Percentiles rank a stretch among this genome's conserved stretches.
These are phyloP conservation scores for Paspalum notatum DNA, from an alignment of 176 grass and related monocot species.

Conservation along the genomic window DNA sequence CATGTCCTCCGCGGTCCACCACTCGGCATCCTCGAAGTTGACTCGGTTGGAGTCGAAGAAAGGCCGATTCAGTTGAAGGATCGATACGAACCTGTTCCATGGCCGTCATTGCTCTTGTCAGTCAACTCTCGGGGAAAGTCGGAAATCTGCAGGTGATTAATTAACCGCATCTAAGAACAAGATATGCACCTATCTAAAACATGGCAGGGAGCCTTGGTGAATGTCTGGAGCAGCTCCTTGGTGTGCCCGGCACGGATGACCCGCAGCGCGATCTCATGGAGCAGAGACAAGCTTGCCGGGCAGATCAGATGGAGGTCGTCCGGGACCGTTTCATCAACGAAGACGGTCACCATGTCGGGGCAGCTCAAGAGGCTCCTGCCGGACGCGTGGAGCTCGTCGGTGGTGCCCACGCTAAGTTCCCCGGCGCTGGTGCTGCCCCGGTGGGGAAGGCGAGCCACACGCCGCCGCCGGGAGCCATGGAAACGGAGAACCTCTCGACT, in stretches of 20 bases:
- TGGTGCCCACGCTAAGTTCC: background rate
- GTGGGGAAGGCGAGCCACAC: constrained; percentile 5
- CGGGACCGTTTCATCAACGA: background rate
- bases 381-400: constrained; percentile 9
- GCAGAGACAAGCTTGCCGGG: constrained; percentile 28
- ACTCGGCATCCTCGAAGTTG: constrained; percentile 40
- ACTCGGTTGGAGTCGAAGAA: background rate
- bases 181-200: constrained; percentile 31
- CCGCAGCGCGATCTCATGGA: constrained; percentile 37
- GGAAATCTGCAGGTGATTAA: background rate
- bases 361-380: background rate
- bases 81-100: constrained; percentile 32
- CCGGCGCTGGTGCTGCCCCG: background rate
- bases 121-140: background rate
- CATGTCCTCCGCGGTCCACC: constrained; percentile 41
- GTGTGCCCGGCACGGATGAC: constrained; percentile 37
- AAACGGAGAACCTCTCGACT: constrained; percentile 2
- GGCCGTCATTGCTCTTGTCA: background rate
- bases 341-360: background rate
- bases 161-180: background rate
- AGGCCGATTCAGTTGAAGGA: background rate
- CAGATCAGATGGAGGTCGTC: constrained; percentile 22
- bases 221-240: constrained; percentile 3
- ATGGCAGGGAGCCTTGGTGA: constrained; percentile 27
- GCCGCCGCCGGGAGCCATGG: background rate